Conservation (phyloP, 2,329 filamentous ascomycete species). For the Dothiorella sarmentorum region DNA sequence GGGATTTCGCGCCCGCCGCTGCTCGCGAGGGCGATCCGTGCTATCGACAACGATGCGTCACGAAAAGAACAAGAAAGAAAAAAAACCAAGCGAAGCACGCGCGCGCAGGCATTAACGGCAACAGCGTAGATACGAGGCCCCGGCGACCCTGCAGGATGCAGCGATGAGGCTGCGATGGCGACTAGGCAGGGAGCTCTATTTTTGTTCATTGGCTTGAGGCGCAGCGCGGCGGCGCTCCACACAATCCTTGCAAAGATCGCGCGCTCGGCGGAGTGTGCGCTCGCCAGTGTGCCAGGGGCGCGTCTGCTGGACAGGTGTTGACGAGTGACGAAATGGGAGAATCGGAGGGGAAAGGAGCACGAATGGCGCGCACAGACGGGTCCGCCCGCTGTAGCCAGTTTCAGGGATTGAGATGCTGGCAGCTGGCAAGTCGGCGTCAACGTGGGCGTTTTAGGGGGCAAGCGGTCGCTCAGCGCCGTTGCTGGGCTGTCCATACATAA, state of each 20-base stretch:
- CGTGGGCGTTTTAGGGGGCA: too few species aligned
- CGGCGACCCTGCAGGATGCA: constrained; percentile 10
- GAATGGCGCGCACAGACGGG: constrained; percentile 15
- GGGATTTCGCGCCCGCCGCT: background rate
- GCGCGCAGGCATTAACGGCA: background rate
- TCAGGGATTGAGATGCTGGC: background rate
- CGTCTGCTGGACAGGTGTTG: constrained; percentile 4
- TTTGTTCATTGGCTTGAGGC: constrained; percentile 10
- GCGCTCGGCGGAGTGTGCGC: constrained; percentile 7
- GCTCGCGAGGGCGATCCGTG: constrained; percentile 8
- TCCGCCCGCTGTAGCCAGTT: constrained; percentile 10
- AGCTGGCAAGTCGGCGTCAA: too few species aligned
- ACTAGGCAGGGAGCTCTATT: constrained; percentile 7
- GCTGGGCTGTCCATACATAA: constrained; percentile 8
- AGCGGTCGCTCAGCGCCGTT: too few species aligned
- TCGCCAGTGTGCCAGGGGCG: constrained; percentile 5
- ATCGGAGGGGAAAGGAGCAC: constrained; percentile 15
- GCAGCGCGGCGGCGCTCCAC: constrained; percentile 14
- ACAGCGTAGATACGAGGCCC: constrained; percentile 8
- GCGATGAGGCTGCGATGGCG: constrained; percentile 12
- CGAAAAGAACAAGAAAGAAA: background rate
- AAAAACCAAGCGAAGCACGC: background rate
- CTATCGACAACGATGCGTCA: constrained; percentile 2
- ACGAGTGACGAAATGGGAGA: constrained; percentile 16
- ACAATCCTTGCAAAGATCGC: constrained; percentile 15